Evolutionary conservation across 2,329 filamentous ascomycete species (phyloP), one percentile per base, ranked within the genome.

Genomic region (Cladophialophora carrionii): DNA sequence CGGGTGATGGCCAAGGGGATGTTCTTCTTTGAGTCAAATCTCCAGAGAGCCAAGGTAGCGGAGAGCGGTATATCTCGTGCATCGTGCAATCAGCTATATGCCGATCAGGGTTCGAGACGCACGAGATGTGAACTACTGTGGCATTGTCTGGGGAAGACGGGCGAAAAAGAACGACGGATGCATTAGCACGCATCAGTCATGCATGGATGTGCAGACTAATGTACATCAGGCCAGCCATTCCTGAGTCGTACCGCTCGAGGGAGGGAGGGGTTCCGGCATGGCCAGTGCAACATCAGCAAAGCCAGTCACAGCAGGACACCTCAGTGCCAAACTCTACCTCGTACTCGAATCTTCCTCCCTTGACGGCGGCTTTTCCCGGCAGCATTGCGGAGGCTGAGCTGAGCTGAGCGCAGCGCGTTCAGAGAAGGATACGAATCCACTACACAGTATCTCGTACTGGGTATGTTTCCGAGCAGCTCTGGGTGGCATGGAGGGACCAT

Each of bases 371-470:
- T 34, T 14, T 22, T 12, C 41, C 37, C 57, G 62, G 62, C 57
- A 60, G 43, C 37, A 34, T 29, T 60, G 52, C 37, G 57, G 62
- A 65, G 57, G 62, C 62, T 65, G 62, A 65, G 62, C 62, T 61
- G 57, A 65, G 32, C 62, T 65, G 62, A 65, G 62, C 62, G 57
- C 51, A 65, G 32, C 51, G 61, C 20, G 14, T 29, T 57, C 51
- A 64, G 20, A 54, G 20, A 14, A 37, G 37, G 2, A 64, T 52
- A 51, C 49, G 62, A 60, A 41, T 26, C 41, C 34, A 51, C 22
- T 9, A 29, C 3, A 29, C 3, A 29, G 26, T 29, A n/a, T n/a
- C n/a, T n/a, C n/a, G n/a, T n/a, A 29, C 26, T 29, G 26, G 26
- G 6, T 29, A 41, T 41, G 6, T 57, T 46, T 57, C 54, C 32